Evolutionary conservation across 768 basidiomycete species (phyloP).

Genomic region (Glaciozyma antarctica): DNA sequence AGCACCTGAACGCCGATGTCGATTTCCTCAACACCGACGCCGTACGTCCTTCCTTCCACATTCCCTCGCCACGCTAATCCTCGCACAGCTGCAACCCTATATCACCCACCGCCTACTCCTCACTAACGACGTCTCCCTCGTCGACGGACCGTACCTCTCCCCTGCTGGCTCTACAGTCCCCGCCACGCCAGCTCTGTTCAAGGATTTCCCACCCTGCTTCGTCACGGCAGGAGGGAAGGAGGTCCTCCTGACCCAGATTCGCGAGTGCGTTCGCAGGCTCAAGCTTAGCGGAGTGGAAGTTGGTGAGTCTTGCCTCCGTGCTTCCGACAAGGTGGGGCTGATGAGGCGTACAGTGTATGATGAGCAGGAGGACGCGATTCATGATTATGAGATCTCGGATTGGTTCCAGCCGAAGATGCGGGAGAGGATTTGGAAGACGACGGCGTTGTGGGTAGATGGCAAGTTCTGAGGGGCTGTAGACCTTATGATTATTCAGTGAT

Average conservation of each 20-base stretch:
- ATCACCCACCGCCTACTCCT: neutral
- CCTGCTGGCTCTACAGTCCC: neutral
- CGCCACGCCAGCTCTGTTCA: neutral
- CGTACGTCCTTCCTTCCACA: neutral
- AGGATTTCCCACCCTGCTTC: neutral
- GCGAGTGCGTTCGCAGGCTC: neutral
- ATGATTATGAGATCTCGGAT: neutral
- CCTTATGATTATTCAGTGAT: too few species aligned
- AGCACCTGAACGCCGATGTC: neutral
- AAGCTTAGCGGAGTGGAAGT: neutral
- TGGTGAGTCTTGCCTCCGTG: neutral
- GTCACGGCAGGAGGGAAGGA: slow-evolving; percentile 1
- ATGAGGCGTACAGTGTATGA: neutral
- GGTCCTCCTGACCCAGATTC: neutral
- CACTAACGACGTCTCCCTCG: neutral
- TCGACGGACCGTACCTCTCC: slow-evolving; percentile 7
- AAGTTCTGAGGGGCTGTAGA: neutral
- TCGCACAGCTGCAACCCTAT: slow-evolving; percentile 4
- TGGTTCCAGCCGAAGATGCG: neutral
- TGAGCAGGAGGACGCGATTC: neutral
- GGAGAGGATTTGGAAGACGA: neutral
- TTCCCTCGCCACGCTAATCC: neutral
- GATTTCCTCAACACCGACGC: neutral
- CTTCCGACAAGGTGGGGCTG: neutral
- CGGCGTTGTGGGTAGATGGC: neutral